These are phyloP conservation scores for Wallemia ichthyophaga DNA, from an alignment of 1,284 basidiomycete species.

Conservation along the genomic window DNA sequence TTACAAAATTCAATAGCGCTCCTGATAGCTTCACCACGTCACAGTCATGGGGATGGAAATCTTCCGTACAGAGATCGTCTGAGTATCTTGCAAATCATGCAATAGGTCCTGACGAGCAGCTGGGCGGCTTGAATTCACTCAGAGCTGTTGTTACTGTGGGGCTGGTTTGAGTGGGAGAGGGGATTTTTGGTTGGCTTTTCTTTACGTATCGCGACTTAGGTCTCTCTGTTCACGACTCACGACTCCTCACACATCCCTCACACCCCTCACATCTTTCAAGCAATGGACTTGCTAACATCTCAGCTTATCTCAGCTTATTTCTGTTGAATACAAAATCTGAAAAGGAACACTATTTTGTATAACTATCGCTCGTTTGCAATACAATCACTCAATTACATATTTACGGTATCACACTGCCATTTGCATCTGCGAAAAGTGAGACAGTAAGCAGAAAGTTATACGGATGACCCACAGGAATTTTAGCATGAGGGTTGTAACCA, in stretches of 20 bases:
- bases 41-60: neutral
- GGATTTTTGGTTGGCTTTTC: too few species aligned
- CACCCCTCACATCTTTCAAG: too few species aligned
- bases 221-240: too few species aligned
- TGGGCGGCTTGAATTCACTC: neutral
- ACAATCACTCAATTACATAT: too few species aligned
- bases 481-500: conserved; percentile 55
- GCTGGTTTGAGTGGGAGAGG: too few species aligned
- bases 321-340: neutral
- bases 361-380: neutral
- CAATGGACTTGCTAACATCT: too few species aligned
- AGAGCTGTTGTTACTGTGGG: neutral
- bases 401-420: neutral
- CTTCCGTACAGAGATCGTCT: neutral
- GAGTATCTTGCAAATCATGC: neutral
- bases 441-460: neutral
- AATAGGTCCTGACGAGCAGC: neutral
- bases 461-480: conserved; percentile 94
- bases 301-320: too few species aligned
- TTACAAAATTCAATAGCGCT: neutral
- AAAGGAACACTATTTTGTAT: neutral
- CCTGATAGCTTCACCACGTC: neutral
- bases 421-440: neutral
- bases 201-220: too few species aligned
- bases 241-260: too few species aligned